phyloP scores from a whole-genome alignment of 139 green algal genomes.

The Auxenochlorella pyrenoidosa region DNA sequence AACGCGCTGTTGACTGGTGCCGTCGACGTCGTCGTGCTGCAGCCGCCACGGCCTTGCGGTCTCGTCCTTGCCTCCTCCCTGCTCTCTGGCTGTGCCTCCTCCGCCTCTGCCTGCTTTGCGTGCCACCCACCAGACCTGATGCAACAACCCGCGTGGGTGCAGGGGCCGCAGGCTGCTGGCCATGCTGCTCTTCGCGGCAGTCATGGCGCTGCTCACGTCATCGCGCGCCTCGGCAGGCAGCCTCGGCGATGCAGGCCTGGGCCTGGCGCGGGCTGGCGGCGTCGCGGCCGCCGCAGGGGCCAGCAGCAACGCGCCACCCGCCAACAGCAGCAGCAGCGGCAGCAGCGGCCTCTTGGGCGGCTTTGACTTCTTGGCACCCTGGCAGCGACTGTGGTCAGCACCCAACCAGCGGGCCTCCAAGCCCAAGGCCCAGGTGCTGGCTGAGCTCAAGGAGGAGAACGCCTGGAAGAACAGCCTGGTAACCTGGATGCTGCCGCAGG shows the following conservation, averaged over 20 bases:
- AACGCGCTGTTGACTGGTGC: no score
- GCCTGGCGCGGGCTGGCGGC: not conserved
- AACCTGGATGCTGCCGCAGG: conserved; percentile 51
- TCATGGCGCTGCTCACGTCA: no score
- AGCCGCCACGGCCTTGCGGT: no score
- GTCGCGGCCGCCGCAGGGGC: not conserved
- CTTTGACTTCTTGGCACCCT: not conserved
- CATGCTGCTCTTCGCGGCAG: no score
- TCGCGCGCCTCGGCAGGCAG: not conserved
- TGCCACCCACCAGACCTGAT: no score
- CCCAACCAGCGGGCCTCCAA: conserved; percentile 20
- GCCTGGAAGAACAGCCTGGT: conserved; percentile 87
- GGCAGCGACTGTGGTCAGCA: not conserved
- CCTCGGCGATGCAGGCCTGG: not conserved
- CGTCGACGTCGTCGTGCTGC: no score
- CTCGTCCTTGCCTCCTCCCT: no score
- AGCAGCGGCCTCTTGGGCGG: not conserved
- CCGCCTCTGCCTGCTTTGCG: no score
- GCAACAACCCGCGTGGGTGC: no score
- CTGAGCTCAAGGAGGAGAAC: conserved; percentile 73
- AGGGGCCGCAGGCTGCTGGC: no score
- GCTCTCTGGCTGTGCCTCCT: no score
- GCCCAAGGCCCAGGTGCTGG: conserved; percentile 43
- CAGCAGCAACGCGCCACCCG: not conserved
- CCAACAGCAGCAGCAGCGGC: not conserved